Conservation (phyloP, 2,329 filamentous ascomycete species). For the Fusarium verticillioides region DNA sequence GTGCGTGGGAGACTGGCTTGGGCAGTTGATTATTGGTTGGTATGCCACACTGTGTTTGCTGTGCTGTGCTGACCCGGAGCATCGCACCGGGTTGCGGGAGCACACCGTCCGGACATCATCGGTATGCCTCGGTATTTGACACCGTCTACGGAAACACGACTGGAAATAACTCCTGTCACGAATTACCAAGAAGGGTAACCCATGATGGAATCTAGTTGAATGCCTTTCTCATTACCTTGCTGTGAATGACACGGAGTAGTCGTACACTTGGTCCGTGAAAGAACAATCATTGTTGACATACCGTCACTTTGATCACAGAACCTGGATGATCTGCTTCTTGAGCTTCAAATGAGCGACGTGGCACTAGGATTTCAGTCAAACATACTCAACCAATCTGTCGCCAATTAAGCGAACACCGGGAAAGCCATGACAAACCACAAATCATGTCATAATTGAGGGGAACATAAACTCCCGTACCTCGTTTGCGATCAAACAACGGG, state of each 20-base stretch:
- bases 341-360: not conserved
- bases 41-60: conserved; percentile 36
- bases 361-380: conserved; percentile 3
- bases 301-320: conserved; percentile 13
- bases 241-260: not conserved
- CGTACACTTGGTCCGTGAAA: not conserved
- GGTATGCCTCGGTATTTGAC: conserved; percentile 13
- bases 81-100: conserved; percentile 3
- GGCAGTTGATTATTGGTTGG: not conserved
- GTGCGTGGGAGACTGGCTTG: conserved; percentile 9
- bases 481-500: not conserved
- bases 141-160: conserved; percentile 10
- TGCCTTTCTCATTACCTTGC: not conserved
- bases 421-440: not conserved
- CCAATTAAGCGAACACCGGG: not conserved
- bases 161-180: conserved; percentile 20
- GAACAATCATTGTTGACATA: not conserved
- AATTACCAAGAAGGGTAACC: not conserved
- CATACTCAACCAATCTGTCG: not conserved
- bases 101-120: conserved; percentile 2
- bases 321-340: conserved; percentile 26
- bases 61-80: not conserved
- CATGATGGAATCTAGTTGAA: not conserved
- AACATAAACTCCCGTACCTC: not conserved
- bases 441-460: not conserved